Evolutionary conservation across 768 basidiomycete genomes (phyloP).

Genomic region (Pleurotus ostreatus): DNA sequence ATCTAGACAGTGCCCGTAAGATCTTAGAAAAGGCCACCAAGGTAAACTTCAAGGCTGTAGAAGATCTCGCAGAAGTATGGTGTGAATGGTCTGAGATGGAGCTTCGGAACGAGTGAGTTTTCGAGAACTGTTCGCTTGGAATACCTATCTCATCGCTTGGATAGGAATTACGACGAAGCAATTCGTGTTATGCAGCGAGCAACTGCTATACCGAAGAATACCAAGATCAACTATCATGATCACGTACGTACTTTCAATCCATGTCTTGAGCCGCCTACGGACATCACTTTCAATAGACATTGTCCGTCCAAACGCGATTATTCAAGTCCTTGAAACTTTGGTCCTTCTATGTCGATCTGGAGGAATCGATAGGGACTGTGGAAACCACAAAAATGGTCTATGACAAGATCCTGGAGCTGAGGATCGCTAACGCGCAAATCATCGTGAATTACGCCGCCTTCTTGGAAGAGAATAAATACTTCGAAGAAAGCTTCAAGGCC

Average conservation of each 20-base stretch:
- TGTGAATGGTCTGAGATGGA: constrained; percentile 99
- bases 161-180: constrained; percentile 94
- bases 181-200: constrained; percentile 97
- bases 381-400: constrained; percentile 91
- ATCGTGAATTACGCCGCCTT: constrained; percentile 97
- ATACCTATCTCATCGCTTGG: constrained; percentile 12
- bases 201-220: constrained; percentile 83
- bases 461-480: constrained; percentile 96
- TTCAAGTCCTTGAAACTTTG: constrained; percentile 99
- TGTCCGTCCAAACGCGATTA: constrained; percentile 82
- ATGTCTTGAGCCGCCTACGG: background rate
- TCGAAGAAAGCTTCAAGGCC: constrained; percentile 97
- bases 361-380: constrained; percentile 94
- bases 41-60: constrained; percentile 91
- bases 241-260: constrained; percentile 52
- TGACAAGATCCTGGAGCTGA: constrained; percentile 93
- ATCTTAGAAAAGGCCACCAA: constrained; percentile 91
- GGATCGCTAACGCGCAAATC: constrained; percentile 96
- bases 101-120: constrained; percentile 91
- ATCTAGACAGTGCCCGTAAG: constrained; percentile 84
- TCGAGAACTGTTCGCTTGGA: too few species aligned
- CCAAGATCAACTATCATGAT: constrained; percentile 90
- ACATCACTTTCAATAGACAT: constrained; percentile 40
- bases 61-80: constrained; percentile 98
- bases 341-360: constrained; percentile 98